Conservation (phyloP, 176 grass and related monocot species). For the Oryza meridionalis region DNA sequence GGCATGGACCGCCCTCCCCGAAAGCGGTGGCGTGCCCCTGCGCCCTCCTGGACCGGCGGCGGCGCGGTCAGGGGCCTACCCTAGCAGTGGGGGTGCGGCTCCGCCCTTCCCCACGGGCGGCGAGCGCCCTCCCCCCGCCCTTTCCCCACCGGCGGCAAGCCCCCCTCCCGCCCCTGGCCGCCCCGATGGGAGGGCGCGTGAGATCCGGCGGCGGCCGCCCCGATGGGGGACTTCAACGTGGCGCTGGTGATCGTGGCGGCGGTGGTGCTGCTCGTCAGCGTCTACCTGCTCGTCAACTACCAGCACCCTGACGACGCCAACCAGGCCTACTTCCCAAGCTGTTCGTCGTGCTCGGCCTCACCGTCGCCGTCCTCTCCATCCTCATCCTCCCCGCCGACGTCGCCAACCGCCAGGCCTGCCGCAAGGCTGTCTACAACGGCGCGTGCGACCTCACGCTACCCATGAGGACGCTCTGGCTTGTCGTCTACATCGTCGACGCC, state of each 20-base stretch:
- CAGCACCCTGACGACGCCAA: slow-evolving; percentile 98
- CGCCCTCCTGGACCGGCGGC: too few species aligned
- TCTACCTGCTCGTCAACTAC: slow-evolving; percentile 97
- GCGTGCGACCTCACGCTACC: slow-evolving; percentile 82
- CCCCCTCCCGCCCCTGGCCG: too few species aligned
- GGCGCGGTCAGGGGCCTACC: too few species aligned
- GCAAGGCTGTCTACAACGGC: slow-evolving; percentile 73
- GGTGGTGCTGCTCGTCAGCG: slow-evolving; percentile 78
- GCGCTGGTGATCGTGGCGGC: slow-evolving; percentile 89
- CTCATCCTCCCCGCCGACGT: slow-evolving; percentile 98
- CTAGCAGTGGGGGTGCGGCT: too few species aligned
- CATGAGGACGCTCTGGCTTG: slow-evolving; percentile 85
- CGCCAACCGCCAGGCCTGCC: slow-evolving; percentile 80
- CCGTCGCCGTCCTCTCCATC: slow-evolving; percentile 91
- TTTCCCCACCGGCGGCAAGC: too few species aligned
- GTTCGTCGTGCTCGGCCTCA: slow-evolving; percentile 80
- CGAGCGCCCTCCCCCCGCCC: too few species aligned
- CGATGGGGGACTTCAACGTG: slow-evolving; percentile 97
- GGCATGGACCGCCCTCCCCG: too few species aligned
- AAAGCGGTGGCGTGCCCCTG: too few species aligned
- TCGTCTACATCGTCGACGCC: slow-evolving; percentile 82
- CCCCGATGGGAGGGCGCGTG: not conserved
- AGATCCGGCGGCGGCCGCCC: slow-evolving; percentile 31
- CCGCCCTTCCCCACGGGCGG: too few species aligned
- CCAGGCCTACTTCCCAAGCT: slow-evolving; percentile 94